Evolutionary conservation across 352 stramenopile species (phyloP), one percentile per base, ranked within the genome.

Genomic region (Phytophthora cryptogea): DNA sequence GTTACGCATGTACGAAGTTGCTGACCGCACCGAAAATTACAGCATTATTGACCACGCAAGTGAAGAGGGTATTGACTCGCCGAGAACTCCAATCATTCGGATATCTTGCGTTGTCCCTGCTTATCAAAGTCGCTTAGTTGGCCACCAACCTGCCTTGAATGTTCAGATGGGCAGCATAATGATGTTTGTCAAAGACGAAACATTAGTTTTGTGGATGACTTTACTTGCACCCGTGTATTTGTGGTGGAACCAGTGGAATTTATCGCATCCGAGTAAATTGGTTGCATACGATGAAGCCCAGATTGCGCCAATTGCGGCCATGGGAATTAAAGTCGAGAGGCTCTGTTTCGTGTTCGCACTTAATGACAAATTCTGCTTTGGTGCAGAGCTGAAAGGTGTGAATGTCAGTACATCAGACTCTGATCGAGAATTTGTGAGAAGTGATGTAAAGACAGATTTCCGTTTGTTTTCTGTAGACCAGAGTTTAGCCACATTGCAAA

Each of bases 181-280:
- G 16, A 54, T 92, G 42, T 68, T 75, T 8, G 63, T 93, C 14
- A 89, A 84, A 43, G 86, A 95, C n/a, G 75, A 93, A 36, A 88
- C 78, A 6, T 58, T 95, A 20, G 73, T 85, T 8, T 74, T 76
- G 51, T 90, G 84, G 84, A 93, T 92, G 78, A 86, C 70, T 44
- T 63, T 95, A 2, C 78, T 92, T 50, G 75, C 79, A 5, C 86
- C 86, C 20, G 72, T 95, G 8, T 94, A 90, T 56, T 61, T 87
- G 40, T 95, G 86, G 86, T 95, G 85, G 82, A 89, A 89, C 32
- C 73, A 84, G 39, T 95, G 86, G 86, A 90, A 86, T 59, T 37
- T 78, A 26, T 85, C 62, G 13, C 83, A 92, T 50, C 86, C 86
- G 4, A 86, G 72, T 44, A 90, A 88, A 49, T 42, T 70, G 17